Evolutionary conservation across 2,329 filamentous ascomycete genomes (phyloP).

Genomic region (Aspergillus ochraceus): DNA sequence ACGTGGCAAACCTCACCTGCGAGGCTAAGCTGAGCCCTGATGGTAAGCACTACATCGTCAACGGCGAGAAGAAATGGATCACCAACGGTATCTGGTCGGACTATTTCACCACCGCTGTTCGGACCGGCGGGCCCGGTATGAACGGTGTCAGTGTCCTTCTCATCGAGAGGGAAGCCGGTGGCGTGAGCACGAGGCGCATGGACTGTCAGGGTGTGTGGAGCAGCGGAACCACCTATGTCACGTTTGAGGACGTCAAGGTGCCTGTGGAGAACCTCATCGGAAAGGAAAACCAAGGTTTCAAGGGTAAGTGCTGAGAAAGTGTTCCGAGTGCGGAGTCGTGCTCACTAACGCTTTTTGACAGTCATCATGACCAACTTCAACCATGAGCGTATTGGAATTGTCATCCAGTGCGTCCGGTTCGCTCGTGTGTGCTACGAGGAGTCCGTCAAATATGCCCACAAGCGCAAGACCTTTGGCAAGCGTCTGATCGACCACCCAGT

Average conservation of each 20-base stretch:
- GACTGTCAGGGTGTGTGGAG: conserved; percentile 98
- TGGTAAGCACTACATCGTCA: conserved; percentile 98
- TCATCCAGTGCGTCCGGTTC: conserved; percentile 96
- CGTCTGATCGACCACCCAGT: conserved; percentile 95
- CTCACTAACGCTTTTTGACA: conserved; percentile 24
- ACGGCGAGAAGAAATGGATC: conserved; percentile 99
- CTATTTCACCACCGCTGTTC: conserved; percentile 96
- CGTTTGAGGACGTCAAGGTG: conserved; percentile 98
- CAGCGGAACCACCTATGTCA: conserved; percentile 93
- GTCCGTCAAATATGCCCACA: conserved; percentile 93
- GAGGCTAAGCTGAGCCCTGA: conserved; percentile 94
- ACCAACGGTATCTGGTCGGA: conserved; percentile 96
- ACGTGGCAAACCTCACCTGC: conserved; percentile 93
- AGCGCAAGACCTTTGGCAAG: conserved; percentile 95
- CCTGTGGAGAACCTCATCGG: conserved; percentile 98
- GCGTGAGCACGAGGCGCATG: conserved; percentile 92
- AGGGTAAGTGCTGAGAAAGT: conserved; percentile 52
- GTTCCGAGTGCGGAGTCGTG: not conserved
- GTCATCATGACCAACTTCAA: conserved; percentile 99
- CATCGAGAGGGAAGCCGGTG: conserved; percentile 80
- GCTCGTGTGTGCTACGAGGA: conserved; percentile 96
- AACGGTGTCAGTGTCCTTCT: conserved; percentile 87
- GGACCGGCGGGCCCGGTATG: conserved; percentile 87
- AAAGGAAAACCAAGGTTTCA: conserved; percentile 98
- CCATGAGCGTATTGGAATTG: conserved; percentile 97